A percentile compares a stretch with the other conserved stretches of the same genome.
These are phyloP conservation scores for Camillea tinctor DNA, from an alignment of 2,329 filamentous ascomycete genomes.

Conservation along the genomic window DNA sequence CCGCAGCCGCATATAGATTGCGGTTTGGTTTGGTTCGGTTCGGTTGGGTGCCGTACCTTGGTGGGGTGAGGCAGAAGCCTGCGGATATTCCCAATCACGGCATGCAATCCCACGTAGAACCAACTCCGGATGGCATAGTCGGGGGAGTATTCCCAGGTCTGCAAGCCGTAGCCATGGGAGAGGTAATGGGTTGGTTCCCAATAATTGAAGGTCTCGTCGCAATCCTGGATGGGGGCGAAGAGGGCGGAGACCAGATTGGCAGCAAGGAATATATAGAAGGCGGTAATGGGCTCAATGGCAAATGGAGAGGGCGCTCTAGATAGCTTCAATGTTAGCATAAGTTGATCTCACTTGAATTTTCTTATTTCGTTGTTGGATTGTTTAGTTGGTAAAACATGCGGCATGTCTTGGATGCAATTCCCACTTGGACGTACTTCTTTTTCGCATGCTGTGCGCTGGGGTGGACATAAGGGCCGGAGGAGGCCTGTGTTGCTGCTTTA, in stretches of 20 bases:
- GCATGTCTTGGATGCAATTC: neutral
- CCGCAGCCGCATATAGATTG: neutral
- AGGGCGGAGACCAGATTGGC: conserved; percentile 74
- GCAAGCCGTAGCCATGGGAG: conserved; percentile 84
- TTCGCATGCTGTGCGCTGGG: conserved; percentile 32
- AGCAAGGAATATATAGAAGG: conserved; percentile 76
- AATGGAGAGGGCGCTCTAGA: conserved; percentile 53
- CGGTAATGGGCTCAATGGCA: conserved; percentile 67
- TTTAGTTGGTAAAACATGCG: neutral
- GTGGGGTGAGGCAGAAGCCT: conserved; percentile 60
- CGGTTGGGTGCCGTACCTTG: conserved; percentile 45
- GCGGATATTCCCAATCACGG: conserved; percentile 65
- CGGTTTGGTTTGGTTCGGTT: neutral
- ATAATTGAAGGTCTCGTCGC: conserved; percentile 98
- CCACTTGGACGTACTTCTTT: conserved; percentile 27
- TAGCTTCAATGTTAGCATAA: conserved; percentile 13
- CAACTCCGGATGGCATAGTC: conserved; percentile 94
- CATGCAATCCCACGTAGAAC: conserved; percentile 83
- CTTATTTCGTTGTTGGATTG: no score
- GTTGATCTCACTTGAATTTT: no score
- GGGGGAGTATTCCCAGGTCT: conserved; percentile 99
- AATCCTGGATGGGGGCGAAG: conserved; percentile 92
- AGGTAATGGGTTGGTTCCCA: conserved; percentile 98
- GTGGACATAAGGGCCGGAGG: conserved; percentile 26
- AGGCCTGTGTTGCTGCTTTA: conserved; percentile 10